Percentiles rank a stretch among this genome's conserved stretches.
Evolutionary conservation across 306 rosid species (phyloP).

Genomic region (Rosa rugosa): DNA sequence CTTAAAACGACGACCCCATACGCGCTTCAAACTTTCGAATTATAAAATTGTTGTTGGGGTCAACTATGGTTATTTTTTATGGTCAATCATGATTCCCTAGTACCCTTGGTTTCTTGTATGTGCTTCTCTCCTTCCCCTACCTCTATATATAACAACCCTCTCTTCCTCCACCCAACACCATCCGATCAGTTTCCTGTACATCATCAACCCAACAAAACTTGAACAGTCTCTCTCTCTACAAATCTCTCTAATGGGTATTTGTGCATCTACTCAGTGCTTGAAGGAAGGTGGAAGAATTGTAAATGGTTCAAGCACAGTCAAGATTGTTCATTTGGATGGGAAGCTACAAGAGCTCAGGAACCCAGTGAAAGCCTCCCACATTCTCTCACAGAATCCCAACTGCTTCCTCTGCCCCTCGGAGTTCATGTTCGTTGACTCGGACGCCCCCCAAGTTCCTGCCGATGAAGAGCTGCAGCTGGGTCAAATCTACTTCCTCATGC

Average conservation of each 20-base stretch:
- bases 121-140: background rate
- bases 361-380: slow-evolving; percentile 41
- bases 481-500: slow-evolving; percentile 55
- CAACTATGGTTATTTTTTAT: background rate
- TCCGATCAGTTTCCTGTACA: background rate
- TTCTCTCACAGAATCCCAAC: slow-evolving; percentile 54
- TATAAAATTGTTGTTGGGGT: background rate
- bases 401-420: slow-evolving; percentile 56
- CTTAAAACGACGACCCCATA: background rate
- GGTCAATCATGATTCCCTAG: background rate
- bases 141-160: slow-evolving; percentile 13
- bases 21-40: background rate
- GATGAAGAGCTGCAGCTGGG: slow-evolving; percentile 55
- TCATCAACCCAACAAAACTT: background rate
- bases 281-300: slow-evolving; percentile 22
- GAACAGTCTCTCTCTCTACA: background rate
- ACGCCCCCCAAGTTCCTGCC: slow-evolving; percentile 26
- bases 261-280: slow-evolving; percentile 46
- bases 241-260: slow-evolving; percentile 45
- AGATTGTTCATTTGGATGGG: slow-evolving; percentile 51
- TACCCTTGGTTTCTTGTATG: background rate
- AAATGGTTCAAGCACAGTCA: slow-evolving; percentile 31
- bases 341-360: slow-evolving; percentile 49
- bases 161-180: slow-evolving; percentile 10
- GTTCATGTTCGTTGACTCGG: slow-evolving; percentile 44